Evolutionary conservation across 495 filamentous ascomycete species (phyloP), one percentile per base, ranked within the genome.

Genomic region (Penicillium crystallinum): DNA sequence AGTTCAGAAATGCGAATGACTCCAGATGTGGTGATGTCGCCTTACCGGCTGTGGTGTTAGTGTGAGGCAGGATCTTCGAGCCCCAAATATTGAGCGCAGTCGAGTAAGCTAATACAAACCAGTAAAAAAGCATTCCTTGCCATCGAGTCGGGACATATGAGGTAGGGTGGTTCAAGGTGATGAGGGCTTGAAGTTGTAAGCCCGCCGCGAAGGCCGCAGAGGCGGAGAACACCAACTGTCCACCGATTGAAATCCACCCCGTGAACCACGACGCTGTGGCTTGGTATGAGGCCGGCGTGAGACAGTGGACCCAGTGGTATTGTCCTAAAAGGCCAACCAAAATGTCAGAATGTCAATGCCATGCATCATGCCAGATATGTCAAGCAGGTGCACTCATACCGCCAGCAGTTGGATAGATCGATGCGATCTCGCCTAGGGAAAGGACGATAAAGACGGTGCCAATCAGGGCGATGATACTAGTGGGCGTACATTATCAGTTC

Each of bases 181-280:
- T 58, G 4, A 64, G 52, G 0, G 57, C 58, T 22, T 64, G 61
- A 14, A 64, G 23, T 23, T 64, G 58, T 22, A 64, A 46, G 0
- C 61, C 61, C 4, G 52, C 54, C 1, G 61, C 61, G 22, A 64
- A 64, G 10, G 61, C 61, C 6, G 65, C 67, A 14, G 67, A 66
- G 2, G 65, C 59, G 27, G 65, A 59, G 19, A 68, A 43, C 2
- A 68, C 64, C 10, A 68, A 52, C 29, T 66, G 63, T 15, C 67
- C 65, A 21, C 67, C 67, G 31, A 64, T 63, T 4, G 60, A 66
- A 34, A 64, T 58, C 58, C 61, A 64, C 1, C 58, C 61, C 2
- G 58, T 64, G 27, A 61, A 64, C 61, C 61, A 64, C 17, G 61
- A 43, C 6, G 61, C 57, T 4, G 58, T 61, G 9, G 52, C 36